phyloP scores from a whole-genome alignment of 768 basidiomycete genomes.

The Suillus cothurnatus region DNA sequence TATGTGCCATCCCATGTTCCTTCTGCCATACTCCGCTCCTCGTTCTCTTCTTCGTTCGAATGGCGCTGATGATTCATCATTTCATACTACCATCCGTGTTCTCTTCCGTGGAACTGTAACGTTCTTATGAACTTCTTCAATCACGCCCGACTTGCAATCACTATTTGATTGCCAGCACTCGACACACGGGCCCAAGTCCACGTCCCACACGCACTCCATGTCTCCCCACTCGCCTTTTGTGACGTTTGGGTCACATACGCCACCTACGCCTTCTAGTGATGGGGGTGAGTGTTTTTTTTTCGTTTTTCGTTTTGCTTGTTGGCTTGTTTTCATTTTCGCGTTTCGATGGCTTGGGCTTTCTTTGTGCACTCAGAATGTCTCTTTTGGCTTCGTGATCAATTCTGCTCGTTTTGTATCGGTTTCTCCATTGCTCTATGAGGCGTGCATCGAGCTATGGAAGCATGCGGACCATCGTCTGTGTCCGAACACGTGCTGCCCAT shows the following conservation, averaged over 20 bases:
- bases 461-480: background rate
- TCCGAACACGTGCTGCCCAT: background rate
- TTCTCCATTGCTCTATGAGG: background rate
- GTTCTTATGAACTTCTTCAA: background rate
- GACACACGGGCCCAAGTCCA: slow-evolving; percentile 1
- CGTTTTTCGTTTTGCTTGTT: background rate
- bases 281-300: slow-evolving; percentile 23
- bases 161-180: slow-evolving; percentile 17
- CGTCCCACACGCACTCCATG: slow-evolving; percentile 14
- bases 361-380: background rate
- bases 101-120: background rate
- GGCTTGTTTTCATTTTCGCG: background rate
- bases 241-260: slow-evolving; percentile 16
- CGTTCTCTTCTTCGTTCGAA: background rate
- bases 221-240: slow-evolving; percentile 24
- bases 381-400: no score
- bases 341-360: background rate
- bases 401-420: background rate
- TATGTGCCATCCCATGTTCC: no score
- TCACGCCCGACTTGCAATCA: background rate
- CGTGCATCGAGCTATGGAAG: no score
- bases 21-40: background rate
- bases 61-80: background rate
- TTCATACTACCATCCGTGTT: background rate
- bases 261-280: slow-evolving; percentile 31